phyloP scores from a whole-genome alignment of 257 asterid genomes.

The Apocynum venetum region DNA sequence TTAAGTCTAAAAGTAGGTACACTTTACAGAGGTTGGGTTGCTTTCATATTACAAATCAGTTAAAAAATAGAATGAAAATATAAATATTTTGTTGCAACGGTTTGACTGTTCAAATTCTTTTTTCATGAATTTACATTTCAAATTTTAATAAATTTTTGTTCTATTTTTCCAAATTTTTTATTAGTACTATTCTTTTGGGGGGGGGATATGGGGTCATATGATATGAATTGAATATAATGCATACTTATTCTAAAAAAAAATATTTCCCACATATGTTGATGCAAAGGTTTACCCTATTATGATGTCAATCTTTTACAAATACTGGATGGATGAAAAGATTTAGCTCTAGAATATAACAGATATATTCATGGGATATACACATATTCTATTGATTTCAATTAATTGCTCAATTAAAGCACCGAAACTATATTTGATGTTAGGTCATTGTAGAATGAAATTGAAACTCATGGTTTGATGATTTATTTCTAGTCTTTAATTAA shows the following conservation, averaged over 20 bases:
- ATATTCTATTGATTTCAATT: neutral
- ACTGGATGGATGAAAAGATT: too few relatives aligned
- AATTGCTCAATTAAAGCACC: constrained; percentile 5
- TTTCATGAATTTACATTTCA: neutral
- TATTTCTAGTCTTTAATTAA: neutral
- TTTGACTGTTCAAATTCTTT: neutral
- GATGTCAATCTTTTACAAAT: too few relatives aligned
- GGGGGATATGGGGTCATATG: too few relatives aligned
- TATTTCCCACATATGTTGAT: too few relatives aligned
- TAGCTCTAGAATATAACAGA: neutral
- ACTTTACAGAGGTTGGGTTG: neutral
- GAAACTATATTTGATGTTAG: neutral
- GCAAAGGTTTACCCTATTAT: too few relatives aligned
- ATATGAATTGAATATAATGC: too few relatives aligned
- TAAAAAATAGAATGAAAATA: neutral
- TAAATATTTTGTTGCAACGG: neutral
- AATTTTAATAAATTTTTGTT: neutral
- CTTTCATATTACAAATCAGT: neutral
- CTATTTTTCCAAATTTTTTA: neutral
- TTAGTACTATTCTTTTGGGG: too few relatives aligned
- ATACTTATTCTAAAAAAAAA: too few relatives aligned
- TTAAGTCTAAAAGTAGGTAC: neutral
- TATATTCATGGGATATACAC: neutral
- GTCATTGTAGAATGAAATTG: constrained; percentile 1
- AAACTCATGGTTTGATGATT: neutral